These are phyloP conservation scores for Didymella segeticola DNA, from an alignment of 2,329 filamentous ascomycete species.

Conservation along the genomic window DNA sequence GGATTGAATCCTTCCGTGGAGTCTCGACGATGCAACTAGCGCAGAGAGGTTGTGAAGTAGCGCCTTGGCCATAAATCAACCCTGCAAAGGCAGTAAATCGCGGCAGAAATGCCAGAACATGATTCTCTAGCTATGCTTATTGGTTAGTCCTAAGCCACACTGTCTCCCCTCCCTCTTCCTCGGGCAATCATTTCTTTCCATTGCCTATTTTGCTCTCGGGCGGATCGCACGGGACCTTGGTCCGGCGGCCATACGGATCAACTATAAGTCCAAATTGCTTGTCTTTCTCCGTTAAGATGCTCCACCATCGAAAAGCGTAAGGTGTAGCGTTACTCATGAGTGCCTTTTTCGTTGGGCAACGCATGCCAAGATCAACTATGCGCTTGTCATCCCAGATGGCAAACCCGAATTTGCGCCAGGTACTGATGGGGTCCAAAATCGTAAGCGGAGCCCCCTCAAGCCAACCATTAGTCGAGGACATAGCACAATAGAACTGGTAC, in stretches of 20 bases:
- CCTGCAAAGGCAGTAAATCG: background rate
- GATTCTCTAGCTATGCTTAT: conserved; percentile 2
- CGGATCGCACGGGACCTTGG: background rate
- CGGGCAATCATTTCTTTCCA: background rate
- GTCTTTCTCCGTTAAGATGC: conserved; percentile 10
- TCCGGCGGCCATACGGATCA: background rate
- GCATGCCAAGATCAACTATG: conserved; percentile 17
- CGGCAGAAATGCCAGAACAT: background rate
- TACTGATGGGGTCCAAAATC: conserved; percentile 5
- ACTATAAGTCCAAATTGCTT: conserved; percentile 4
- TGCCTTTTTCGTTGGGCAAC: background rate
- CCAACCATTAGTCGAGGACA: conserved; percentile 1
- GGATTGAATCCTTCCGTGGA: too few relatives aligned
- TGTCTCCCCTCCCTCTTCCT: background rate
- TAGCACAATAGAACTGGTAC: conserved; percentile 4
- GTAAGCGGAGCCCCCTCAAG: conserved; percentile 1
- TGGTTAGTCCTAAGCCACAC: background rate
- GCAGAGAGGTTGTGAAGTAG: background rate
- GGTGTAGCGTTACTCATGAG: background rate
- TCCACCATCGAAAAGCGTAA: conserved; percentile 10
- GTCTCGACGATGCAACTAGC: too few relatives aligned
- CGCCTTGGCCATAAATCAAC: background rate
- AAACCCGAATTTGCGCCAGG: conserved; percentile 16
- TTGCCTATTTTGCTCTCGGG: background rate
- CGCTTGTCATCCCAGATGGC: conserved; percentile 20